Percentiles rank a stretch among this genome's conserved stretches.
phyloP scores from a whole-genome alignment of 2,329 filamentous ascomycete species.

The Colletotrichum echinochloae region DNA sequence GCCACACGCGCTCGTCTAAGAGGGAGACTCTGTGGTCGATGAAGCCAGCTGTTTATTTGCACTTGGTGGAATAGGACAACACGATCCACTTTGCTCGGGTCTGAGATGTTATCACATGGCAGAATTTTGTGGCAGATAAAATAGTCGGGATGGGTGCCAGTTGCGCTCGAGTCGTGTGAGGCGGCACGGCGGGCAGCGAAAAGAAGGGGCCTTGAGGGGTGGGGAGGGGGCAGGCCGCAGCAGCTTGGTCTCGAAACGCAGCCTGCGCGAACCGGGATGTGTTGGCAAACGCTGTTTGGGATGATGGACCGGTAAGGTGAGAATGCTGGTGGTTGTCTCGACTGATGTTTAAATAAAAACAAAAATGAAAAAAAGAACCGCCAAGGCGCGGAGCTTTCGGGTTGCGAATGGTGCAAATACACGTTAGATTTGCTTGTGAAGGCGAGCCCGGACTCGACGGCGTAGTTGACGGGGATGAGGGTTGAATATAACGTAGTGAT shows the following conservation, averaged over 20 bases:
- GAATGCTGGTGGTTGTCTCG: no score
- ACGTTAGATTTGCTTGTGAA: not conserved
- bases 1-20: not conserved
- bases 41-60: slow-evolving; percentile 4
- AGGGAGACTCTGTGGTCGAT: not conserved
- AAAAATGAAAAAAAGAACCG: not conserved
- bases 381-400: not conserved
- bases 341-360: no score
- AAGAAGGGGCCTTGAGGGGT: not conserved
- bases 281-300: not conserved
- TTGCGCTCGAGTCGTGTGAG: slow-evolving; percentile 28
- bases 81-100: slow-evolving; percentile 37
- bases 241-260: slow-evolving; percentile 10
- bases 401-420: not conserved
- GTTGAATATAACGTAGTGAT: no score
- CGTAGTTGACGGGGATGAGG: not conserved
- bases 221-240: not conserved
- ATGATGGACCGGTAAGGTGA: not conserved
- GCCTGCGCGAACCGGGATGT: slow-evolving; percentile 4
- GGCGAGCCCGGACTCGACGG: not conserved
- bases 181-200: not conserved
- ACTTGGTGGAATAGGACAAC: slow-evolving; percentile 26
- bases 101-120: slow-evolving; percentile 40
- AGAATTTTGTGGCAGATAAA: slow-evolving; percentile 27
- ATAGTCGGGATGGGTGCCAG: slow-evolving; percentile 33